Base-by-base conservation (phyloP, 2,329 filamentous ascomycete species). In the Colletotrichum somersetense region DNA sequence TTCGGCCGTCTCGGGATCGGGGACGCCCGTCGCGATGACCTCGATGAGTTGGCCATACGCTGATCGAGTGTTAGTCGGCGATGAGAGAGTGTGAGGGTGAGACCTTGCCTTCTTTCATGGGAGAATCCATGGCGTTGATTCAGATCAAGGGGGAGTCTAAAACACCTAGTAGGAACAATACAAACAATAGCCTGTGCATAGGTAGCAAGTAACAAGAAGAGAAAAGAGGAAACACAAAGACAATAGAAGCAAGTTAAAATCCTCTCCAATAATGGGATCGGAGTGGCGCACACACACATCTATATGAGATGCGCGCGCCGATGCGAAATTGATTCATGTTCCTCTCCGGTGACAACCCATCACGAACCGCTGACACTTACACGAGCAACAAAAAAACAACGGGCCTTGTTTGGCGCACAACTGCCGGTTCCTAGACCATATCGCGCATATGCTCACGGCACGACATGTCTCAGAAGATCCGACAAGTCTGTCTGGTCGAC, bases 31-130 rank as follows among this genome's bases (percentile, higher is more conserved):
- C 5, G 65, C 59, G 57, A 75, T 75, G 16, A 72, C 73, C 52
- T 74, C 62, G 26, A 74, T 65, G 1, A 75, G 72, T n/a, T 73
- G 73, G 8, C 71, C 61, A 26, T 69, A 74, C 38, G 72, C 73
- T 74, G 35, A 1, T 1, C 16, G 11, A 1, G 26, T 53, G 59
- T 74, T 52, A 75, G 42, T 35, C 7, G 7, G 2, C 18, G 46
- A 20, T 18, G 3, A 18, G 42, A 46, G 62, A 33, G 7, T 35
- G 30, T 18, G 23, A 30, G 26, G 10, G 16, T 53, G 50, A 53
- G 50, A 33, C 64, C 53, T 23, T 35, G 6, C 73, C 73, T 69
- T 75, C 73, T 61, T 55, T 67, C 73, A 75, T 75, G 48, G 73
- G 73, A 26, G 72, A 75, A 2, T 74, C 68, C 65, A 74, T 74